These are phyloP conservation scores for Cryptococcus sp. DNA, from an alignment of 1,284 basidiomycete genomes.

Conservation along the genomic window DNA sequence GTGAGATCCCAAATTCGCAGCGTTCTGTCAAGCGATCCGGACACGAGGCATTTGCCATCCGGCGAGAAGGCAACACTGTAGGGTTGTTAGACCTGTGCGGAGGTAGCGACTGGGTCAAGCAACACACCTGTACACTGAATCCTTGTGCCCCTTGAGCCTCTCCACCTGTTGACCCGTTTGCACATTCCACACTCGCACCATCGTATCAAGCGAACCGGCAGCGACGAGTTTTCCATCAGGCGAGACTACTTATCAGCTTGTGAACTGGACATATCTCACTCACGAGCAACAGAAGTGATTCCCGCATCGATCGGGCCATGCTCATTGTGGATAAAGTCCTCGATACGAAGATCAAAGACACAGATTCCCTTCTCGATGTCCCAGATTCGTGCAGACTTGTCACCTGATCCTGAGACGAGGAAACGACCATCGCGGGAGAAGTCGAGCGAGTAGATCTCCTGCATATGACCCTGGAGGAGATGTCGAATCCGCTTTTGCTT, in stretches of 20 bases:
- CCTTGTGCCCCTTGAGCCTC: conserved; percentile 74
- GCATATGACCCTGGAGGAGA: conserved; percentile 79
- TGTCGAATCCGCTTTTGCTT: conserved; percentile 68
- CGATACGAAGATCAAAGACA: conserved; percentile 55
- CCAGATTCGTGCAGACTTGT: conserved; percentile 88
- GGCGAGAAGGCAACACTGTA: conserved; percentile 78
- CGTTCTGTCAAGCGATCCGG: conserved; percentile 82
- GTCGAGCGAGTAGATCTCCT: conserved; percentile 89
- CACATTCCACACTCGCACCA: conserved; percentile 86
- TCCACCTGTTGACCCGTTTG: conserved; percentile 70
- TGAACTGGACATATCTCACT: conserved; percentile 18
- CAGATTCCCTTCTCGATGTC: conserved; percentile 68
- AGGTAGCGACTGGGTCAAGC: not conserved
- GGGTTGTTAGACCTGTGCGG: not conserved
- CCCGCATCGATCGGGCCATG: conserved; percentile 67
- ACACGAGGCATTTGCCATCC: conserved; percentile 72
- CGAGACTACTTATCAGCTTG: conserved; percentile 63
- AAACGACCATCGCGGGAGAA: conserved; percentile 78
- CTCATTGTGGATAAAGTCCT: conserved; percentile 57
- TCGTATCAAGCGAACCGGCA: conserved; percentile 78
- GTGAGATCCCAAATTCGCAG: conserved; percentile 82
- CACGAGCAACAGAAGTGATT: conserved; percentile 61
- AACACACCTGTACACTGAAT: conserved; percentile 66
- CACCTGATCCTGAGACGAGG: conserved; percentile 85
- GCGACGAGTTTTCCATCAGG: conserved; percentile 79